A percentile compares a stretch with the other conserved stretches of the same genome.
Evolutionary conservation across 306 rosid genomes (phyloP).

Genomic region (Gynostemma pentaphyllum): DNA sequence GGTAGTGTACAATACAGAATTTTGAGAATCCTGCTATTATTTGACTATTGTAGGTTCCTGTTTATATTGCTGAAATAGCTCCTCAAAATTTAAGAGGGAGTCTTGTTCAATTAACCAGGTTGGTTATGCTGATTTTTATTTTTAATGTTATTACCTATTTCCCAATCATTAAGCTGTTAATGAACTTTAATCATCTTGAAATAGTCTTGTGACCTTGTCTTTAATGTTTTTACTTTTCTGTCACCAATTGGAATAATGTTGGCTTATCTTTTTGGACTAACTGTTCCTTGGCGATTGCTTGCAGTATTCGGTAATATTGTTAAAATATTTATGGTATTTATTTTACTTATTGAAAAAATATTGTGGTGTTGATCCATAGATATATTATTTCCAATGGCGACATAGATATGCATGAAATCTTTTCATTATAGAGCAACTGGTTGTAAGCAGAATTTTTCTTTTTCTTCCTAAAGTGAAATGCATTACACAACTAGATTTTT

Average conservation of each 20-base stretch:
- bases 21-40: not conserved
- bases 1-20: too few species aligned
- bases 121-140: slow-evolving; percentile 5
- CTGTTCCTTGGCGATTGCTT: slow-evolving; percentile 70
- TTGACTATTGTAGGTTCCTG: slow-evolving; percentile 49
- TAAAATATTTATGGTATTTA: not conserved
- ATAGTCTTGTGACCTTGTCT: too few species aligned
- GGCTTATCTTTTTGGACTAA: slow-evolving; percentile 70
- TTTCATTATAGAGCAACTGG: too few species aligned
- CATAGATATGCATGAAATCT: not conserved
- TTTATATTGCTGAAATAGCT: slow-evolving; percentile 77
- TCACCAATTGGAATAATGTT: slow-evolving; percentile 64
- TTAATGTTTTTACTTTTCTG: slow-evolving; percentile 38
- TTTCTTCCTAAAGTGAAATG: not conserved
- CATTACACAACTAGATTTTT: not conserved
- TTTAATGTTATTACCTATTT: not conserved
- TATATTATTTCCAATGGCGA: not conserved
- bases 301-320: slow-evolving; percentile 59
- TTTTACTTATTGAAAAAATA: not conserved
- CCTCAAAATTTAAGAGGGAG: slow-evolving; percentile 76
- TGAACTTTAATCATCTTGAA: too few species aligned
- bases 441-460: too few species aligned
- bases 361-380: not conserved
- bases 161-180: not conserved
- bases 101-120: slow-evolving; percentile 87